Conservation (phyloP, 768 basidiomycete species). For the Inosperma sp. region DNA sequence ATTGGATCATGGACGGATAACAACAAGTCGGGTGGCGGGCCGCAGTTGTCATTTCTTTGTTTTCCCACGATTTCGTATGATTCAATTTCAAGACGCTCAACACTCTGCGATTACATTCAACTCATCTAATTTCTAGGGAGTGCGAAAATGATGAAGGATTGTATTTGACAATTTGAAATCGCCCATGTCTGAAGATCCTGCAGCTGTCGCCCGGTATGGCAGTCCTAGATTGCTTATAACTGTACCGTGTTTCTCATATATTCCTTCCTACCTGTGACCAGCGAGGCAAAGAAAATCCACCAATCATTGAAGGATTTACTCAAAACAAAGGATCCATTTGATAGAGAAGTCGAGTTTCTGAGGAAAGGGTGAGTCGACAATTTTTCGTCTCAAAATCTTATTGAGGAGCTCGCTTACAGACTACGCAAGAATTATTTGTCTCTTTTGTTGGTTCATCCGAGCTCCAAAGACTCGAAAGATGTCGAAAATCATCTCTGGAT, state of each 20-base stretch:
- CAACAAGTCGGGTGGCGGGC: too few relatives aligned
- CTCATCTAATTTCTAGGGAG: too few relatives aligned
- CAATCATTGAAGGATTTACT: conserved; percentile 72
- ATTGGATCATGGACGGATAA: too few relatives aligned
- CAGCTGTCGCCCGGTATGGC: conserved; percentile 40
- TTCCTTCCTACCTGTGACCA: conserved; percentile 28
- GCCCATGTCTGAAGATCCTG: conserved; percentile 45
- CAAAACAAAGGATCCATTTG: conserved; percentile 72
- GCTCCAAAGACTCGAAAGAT: conserved; percentile 70
- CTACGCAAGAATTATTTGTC: conserved; percentile 67
- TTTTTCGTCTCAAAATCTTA: conserved; percentile 15
- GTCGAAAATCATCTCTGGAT: conserved; percentile 86
- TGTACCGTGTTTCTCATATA: conserved; percentile 5
- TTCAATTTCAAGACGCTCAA: too few relatives aligned
- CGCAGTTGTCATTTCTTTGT: too few relatives aligned
- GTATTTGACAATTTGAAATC: conserved; percentile 23
- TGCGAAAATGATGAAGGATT: too few relatives aligned
- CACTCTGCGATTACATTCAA: too few relatives aligned
- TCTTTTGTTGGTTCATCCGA: conserved; percentile 64
- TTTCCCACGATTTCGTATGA: too few relatives aligned
- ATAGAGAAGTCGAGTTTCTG: conserved; percentile 80
- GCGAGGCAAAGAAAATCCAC: conserved; percentile 76
- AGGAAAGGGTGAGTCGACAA: conserved; percentile 68
- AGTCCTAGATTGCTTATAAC: conserved; percentile 9
- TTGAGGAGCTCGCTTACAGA: conserved; percentile 34